Evolutionary conservation across 2,329 filamentous ascomycete species (phyloP).

Genomic region (Dothistroma septosporum): DNA sequence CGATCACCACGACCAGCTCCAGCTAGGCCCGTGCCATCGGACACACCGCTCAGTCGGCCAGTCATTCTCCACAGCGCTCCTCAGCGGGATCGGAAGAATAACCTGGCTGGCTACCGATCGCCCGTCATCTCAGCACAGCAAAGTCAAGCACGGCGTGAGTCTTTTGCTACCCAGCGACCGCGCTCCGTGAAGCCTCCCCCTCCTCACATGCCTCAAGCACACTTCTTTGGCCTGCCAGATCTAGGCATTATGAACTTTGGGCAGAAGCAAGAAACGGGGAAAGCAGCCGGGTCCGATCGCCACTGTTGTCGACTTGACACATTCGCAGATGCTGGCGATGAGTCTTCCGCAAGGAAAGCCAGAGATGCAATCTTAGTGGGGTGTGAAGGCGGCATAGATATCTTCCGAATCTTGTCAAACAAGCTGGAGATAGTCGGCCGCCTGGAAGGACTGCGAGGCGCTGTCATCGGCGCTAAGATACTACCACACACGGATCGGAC

Average conservation of each 20-base stretch:
- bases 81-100: constrained; percentile 13
- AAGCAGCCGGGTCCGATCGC: constrained; percentile 47
- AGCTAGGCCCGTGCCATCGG: constrained; percentile 15
- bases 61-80: constrained; percentile 12
- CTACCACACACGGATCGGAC: constrained; percentile 60
- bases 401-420: constrained; percentile 68
- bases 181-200: constrained; percentile 31
- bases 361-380: constrained; percentile 72
- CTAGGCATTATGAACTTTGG: constrained; percentile 26
- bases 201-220: constrained; percentile 35
- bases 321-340: constrained; percentile 49
- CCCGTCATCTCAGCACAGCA: constrained; percentile 4
- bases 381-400: constrained; percentile 73
- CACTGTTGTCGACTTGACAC: constrained; percentile 80
- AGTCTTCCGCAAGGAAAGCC: constrained; percentile 40
- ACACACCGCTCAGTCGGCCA: constrained; percentile 16
- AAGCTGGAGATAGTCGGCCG: constrained; percentile 66
- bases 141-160: constrained; percentile 20
- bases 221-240: constrained; percentile 34
- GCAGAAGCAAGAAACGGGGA: constrained; percentile 34
- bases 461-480: constrained; percentile 77
- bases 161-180: constrained; percentile 18
- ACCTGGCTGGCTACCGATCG: constrained; percentile 8
- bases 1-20: constrained; percentile 15
- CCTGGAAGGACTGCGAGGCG: constrained; percentile 72